Percentiles rank a stretch among this genome's conserved stretches.
Evolutionary conservation across 176 grass and related monocot genomes (phyloP).

Genomic region (Lolium multiflorum): DNA sequence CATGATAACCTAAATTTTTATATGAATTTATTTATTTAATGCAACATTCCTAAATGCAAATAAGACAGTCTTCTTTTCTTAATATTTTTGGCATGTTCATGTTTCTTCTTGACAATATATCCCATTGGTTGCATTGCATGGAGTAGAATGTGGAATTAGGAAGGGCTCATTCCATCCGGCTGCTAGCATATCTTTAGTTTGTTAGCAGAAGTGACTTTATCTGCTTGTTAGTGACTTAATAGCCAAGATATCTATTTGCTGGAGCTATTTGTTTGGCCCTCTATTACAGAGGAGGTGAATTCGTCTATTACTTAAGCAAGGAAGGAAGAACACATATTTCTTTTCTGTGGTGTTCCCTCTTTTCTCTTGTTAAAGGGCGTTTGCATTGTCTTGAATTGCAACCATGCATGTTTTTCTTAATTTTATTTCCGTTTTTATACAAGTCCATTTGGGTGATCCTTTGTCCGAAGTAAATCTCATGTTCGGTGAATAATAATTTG

Average conservation of each 20-base stretch:
- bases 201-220: background rate
- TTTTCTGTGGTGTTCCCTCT: background rate
- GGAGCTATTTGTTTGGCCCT: background rate
- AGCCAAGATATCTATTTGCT: background rate
- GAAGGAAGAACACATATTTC: background rate
- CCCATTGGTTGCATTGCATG: background rate
- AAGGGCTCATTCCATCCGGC: background rate
- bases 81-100: background rate
- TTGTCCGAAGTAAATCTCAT: background rate
- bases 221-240: background rate
- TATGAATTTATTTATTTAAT: background rate
- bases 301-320: background rate
- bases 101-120: background rate
- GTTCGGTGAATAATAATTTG: background rate
- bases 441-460: background rate
- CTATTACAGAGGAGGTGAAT: background rate
- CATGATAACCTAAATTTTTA: background rate
- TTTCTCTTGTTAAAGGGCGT: constrained; percentile 5
- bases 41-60: background rate
- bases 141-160: background rate
- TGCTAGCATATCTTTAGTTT: background rate
- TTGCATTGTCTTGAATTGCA: constrained; percentile 16
- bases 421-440: constrained; percentile 2
- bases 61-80: background rate
- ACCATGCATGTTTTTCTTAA: background rate